phyloP scores from a whole-genome alignment of 257 asterid species.

The Rubia yunnanensis region DNA sequence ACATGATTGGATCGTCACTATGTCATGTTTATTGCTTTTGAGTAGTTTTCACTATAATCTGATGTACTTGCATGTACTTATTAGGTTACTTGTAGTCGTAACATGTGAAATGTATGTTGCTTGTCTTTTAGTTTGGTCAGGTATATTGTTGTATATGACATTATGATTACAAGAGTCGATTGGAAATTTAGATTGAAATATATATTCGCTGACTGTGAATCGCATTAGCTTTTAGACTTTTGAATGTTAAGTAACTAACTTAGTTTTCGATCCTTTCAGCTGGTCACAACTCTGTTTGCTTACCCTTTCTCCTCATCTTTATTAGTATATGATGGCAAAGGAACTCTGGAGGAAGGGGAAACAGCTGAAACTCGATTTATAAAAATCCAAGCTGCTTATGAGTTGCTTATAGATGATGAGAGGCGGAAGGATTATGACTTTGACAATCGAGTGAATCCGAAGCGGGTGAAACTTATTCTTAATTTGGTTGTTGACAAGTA shows the following conservation, averaged over 20 bases:
- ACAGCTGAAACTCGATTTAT: constrained; percentile 94
- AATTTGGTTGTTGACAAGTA: neutral
- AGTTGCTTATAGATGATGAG: constrained; percentile 77
- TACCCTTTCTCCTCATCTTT: constrained; percentile 15
- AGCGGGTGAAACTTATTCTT: constrained; percentile 52
- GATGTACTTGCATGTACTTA: neutral
- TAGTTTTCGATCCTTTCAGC: neutral
- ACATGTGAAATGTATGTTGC: neutral
- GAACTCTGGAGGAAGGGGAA: constrained; percentile 90
- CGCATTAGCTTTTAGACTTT: neutral
- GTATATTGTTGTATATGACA: neutral
- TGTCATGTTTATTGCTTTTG: too few species aligned
- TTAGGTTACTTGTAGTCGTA: neutral
- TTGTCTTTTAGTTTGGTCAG: neutral
- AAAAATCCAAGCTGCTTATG: constrained; percentile 95
- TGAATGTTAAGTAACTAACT: neutral
- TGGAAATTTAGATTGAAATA: neutral
- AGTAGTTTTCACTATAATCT: too few species aligned
- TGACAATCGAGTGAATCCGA: constrained; percentile 74
- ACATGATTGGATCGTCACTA: neutral
- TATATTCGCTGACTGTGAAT: neutral
- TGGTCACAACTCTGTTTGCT: constrained; percentile 2
- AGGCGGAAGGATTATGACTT: constrained; percentile 60
- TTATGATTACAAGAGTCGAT: neutral
- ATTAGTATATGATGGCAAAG: constrained; percentile 85